These are phyloP conservation scores for Mycosphaerella sp. DNA, from an alignment of 2,329 filamentous ascomycete species.

Conservation along the genomic window DNA sequence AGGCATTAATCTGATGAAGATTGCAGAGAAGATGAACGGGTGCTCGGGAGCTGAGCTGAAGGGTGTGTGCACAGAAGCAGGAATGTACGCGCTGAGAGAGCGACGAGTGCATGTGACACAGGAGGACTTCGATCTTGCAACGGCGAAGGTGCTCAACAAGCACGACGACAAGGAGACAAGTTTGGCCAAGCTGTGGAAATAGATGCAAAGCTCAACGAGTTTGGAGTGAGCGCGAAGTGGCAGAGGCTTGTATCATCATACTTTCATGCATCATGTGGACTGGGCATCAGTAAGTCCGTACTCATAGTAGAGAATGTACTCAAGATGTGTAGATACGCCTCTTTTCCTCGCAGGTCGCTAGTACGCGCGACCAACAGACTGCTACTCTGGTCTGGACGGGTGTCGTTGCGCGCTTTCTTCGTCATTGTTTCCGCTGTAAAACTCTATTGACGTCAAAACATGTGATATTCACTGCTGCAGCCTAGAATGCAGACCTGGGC, in stretches of 20 bases:
- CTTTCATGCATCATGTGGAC: slow-evolving; percentile 17
- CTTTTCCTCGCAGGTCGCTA: not conserved
- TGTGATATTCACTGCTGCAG: no score
- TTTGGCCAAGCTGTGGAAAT: slow-evolving; percentile 82
- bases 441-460: no score
- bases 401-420: no score
- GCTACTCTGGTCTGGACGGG: no score
- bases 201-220: slow-evolving; percentile 12
- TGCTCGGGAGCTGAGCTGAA: slow-evolving; percentile 97
- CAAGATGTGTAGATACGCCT: not conserved
- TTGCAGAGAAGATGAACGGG: slow-evolving; percentile 99
- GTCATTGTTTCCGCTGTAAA: no score
- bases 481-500: no score
- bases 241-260: slow-evolving; percentile 19
- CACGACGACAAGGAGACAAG: slow-evolving; percentile 97
- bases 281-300: slow-evolving; percentile 10
- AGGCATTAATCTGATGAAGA: slow-evolving; percentile 96
- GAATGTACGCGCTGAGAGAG: slow-evolving; percentile 96
- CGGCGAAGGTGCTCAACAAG: slow-evolving; percentile 99
- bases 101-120: slow-evolving; percentile 96
- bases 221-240: not conserved
- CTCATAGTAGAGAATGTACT: slow-evolving; percentile 12
- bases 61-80: slow-evolving; percentile 96
- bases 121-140: slow-evolving; percentile 97
- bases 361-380: not conserved